Evolutionary conservation across 2,329 filamentous ascomycete genomes (phyloP).

Genomic region (Sporothrix humicola): DNA sequence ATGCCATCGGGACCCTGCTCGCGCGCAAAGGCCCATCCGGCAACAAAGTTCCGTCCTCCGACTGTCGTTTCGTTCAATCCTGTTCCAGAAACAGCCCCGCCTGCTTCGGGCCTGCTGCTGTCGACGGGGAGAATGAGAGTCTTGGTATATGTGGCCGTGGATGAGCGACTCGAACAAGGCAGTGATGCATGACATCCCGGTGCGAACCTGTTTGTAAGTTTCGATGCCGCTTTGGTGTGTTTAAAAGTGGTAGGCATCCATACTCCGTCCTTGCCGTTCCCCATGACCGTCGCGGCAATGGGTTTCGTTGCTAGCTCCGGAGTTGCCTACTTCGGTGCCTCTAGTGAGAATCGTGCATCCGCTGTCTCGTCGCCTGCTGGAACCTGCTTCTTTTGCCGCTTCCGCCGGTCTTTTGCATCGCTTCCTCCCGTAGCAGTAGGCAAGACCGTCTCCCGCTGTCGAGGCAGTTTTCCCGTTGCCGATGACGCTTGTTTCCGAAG

Average conservation of each 20-base stretch:
- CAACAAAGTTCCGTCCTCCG: background rate
- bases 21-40: constrained; percentile 22
- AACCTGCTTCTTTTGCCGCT: background rate
- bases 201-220: background rate
- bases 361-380: background rate
- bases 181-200: background rate
- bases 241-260: constrained; percentile 4
- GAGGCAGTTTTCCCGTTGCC: background rate
- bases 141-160: background rate
- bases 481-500: background rate
- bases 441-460: background rate
- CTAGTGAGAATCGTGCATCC: background rate
- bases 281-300: constrained; percentile 12
- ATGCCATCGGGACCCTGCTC: constrained; percentile 3
- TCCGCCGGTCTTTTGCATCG: background rate
- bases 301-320: background rate
- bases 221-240: background rate
- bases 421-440: background rate
- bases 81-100: background rate
- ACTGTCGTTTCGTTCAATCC: background rate
- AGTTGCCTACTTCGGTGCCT: background rate
- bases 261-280: background rate
- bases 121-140: background rate
- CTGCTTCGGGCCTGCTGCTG: background rate
- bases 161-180: constrained; percentile 3